A percentile compares a stretch with the other conserved stretches of the same genome.
These are phyloP conservation scores for Blastocystis sp. DNA, from an alignment of 352 stramenopile species.

Conservation along the genomic window DNA sequence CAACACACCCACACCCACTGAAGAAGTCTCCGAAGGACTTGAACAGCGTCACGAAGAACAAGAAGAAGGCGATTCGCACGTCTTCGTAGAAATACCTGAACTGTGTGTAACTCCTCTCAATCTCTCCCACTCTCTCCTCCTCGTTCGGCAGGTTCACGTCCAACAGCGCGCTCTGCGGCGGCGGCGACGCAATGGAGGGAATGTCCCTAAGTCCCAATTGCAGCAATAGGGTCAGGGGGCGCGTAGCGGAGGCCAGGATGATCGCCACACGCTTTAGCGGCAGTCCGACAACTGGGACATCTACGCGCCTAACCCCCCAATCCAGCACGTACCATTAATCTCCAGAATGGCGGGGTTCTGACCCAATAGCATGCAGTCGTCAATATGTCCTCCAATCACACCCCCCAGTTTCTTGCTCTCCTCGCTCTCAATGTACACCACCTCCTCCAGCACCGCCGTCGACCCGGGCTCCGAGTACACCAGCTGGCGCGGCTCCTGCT, in stretches of 20 bases:
- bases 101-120: not conserved
- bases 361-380: conserved; percentile 15
- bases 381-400: conserved; percentile 6
- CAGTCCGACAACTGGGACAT: conserved; percentile 45
- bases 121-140: not conserved
- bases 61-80: conserved; percentile 57
- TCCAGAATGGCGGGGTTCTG: conserved; percentile 46
- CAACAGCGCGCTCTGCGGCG: not conserved
- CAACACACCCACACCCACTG: not conserved
- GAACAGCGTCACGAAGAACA: conserved; percentile 55
- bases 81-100: conserved; percentile 14
- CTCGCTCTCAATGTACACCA: conserved; percentile 5
- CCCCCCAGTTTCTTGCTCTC: not conserved
- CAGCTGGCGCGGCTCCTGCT: conserved; percentile 9
- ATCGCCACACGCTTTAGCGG: conserved; percentile 33
- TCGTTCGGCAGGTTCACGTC: conserved; percentile 24
- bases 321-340: conserved; percentile 2
- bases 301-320: not conserved
- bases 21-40: not conserved
- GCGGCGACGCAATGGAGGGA: not conserved
- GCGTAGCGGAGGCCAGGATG: conserved; percentile 28
- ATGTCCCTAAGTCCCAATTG: conserved; percentile 51
- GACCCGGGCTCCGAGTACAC: not conserved
- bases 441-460: not conserved
- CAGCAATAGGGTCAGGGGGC: conserved; percentile 48